A percentile compares a stretch with the other conserved stretches of the same genome.
phyloP scores from a whole-genome alignment of 805 yeast genomes.

The Ogataea paraovalis region DNA sequence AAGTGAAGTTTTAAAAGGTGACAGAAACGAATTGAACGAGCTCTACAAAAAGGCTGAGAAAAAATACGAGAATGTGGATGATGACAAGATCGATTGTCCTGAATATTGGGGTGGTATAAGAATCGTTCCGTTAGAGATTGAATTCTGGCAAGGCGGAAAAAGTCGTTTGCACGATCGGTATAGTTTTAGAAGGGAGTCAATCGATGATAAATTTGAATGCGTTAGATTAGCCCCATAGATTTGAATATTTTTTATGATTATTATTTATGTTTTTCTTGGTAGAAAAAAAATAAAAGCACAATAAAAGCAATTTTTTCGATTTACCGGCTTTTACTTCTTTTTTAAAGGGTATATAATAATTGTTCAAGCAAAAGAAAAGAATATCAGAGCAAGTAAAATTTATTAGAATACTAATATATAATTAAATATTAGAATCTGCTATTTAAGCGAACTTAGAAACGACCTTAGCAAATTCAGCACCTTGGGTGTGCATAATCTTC shows the following conservation, averaged over 20 bases:
- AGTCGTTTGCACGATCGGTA: constrained; percentile 89
- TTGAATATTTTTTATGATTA: too few relatives aligned
- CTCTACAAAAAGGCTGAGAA: constrained; percentile 44
- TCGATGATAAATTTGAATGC: constrained; percentile 54
- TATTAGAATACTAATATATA: too few relatives aligned
- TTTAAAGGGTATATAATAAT: too few relatives aligned
- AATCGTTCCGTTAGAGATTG: constrained; percentile 83
- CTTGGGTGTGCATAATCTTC: constrained; percentile 63
- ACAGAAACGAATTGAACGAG: constrained; percentile 61
- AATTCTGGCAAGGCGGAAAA: constrained; percentile 96
- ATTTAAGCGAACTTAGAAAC: constrained; percentile 25
- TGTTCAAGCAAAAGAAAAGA: not conserved
- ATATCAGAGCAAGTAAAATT: too few relatives aligned
- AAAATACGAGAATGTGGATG: constrained; percentile 51
- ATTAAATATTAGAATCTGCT: too few relatives aligned
- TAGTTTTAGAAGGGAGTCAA: constrained; percentile 55
- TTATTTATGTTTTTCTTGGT: too few relatives aligned
- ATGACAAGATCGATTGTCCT: constrained; percentile 79
- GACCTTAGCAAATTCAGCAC: constrained; percentile 55
- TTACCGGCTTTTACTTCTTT: too few relatives aligned
- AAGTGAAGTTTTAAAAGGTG: constrained; percentile 47
- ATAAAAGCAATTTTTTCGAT: too few relatives aligned
- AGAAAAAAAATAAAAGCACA: too few relatives aligned
- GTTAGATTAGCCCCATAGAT: constrained; percentile 65
- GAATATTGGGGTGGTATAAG: constrained; percentile 95